Percentiles rank a stretch among this genome's conserved stretches.
phyloP scores from a whole-genome alignment of 1,139 yeast genomes.

The Yarrowia galli region DNA sequence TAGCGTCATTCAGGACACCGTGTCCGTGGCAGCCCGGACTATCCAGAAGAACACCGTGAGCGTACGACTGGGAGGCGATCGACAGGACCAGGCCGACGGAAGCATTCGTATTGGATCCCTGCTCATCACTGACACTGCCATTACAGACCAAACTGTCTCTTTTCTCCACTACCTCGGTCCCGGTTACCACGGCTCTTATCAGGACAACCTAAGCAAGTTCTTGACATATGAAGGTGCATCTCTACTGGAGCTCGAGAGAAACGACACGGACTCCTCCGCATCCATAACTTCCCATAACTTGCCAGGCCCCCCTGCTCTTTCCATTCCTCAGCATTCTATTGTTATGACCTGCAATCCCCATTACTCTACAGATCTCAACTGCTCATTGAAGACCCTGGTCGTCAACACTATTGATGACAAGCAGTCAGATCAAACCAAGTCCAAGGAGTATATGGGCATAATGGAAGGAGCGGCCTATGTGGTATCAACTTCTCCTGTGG shows the following conservation, averaged over 20 bases:
- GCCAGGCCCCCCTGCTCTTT: conserved; percentile 13
- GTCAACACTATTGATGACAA: conserved; percentile 24
- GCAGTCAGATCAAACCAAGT: conserved; percentile 18
- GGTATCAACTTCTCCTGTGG: conserved; percentile 44
- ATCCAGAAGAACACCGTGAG: conserved; percentile 16
- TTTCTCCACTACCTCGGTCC: conserved; percentile 54
- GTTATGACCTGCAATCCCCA: conserved; percentile 24
- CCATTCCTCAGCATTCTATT: conserved; percentile 23
- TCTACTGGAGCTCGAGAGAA: conserved; percentile 45
- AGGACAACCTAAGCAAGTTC: conserved; percentile 51
- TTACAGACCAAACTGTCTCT: conserved; percentile 43
- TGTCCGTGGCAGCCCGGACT: conserved; percentile 2
- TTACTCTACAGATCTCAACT: conserved; percentile 15
- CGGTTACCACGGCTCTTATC: conserved; percentile 53
- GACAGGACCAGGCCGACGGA: conserved; percentile 6
- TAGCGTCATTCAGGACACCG: conserved; percentile 20
- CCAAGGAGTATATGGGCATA: conserved; percentile 38
- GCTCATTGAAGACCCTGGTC: conserved; percentile 41
- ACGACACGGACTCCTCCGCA: neutral
- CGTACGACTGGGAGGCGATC: conserved; percentile 19
- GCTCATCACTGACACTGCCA: conserved; percentile 43
- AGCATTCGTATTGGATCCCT: conserved; percentile 44
- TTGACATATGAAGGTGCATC: conserved; percentile 51
- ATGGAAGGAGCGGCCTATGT: conserved; percentile 40
- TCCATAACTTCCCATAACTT: conserved; percentile 12